Evolutionary conservation across 208 protist genomes (phyloP), one percentile per base, ranked within the genome.

Genomic region (Crithidia bombi): DNA sequence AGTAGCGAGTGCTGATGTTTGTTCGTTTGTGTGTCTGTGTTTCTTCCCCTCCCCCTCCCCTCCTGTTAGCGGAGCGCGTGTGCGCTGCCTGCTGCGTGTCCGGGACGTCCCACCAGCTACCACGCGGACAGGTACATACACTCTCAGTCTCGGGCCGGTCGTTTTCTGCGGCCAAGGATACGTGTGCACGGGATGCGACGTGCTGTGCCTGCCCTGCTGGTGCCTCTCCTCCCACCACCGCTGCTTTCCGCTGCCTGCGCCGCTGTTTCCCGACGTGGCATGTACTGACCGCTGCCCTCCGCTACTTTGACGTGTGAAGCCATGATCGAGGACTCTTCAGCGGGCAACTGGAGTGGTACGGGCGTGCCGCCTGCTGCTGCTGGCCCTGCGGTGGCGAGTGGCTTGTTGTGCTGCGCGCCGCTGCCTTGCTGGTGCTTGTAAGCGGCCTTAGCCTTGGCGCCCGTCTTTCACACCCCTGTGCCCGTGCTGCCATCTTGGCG

Each of bases 371-470:
- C 6, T 5, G 43, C 21, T 10, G 5, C 11, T 47, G 43, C 15
- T 47, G 43, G 43, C 43, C 43, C 43, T 47, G 11, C 21, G 5
- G 38, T 14, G 38, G 38, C 38, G 38, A 15, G 38, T 15, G 38
- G 10, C 10, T 41, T 14, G 10, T 6, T 14, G 38, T 41, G 38
- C 38, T 41, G 38, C 38, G 1, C 35, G 25, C 32, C 25, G 30
- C 54, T 43, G 44, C 26, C 2, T 21, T 19, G 23, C 50, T 28
- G 26, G 23, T 55, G 26, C 23, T 33, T 7, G 14, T 12, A 68
- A 67, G 69, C 69, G 69, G 69, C 69, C 69, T 75, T 67, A 75
- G 69, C 69, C 69, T 65, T 75, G 69, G 69, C 59, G 41, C 69
- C n/a, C n/a, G 69, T 59, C 69, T 61, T 68, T 75, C 61, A 75